These are phyloP conservation scores for Dactylonectria estremocensis DNA, from an alignment of 2,329 filamentous ascomycete genomes.

Conservation along the genomic window DNA sequence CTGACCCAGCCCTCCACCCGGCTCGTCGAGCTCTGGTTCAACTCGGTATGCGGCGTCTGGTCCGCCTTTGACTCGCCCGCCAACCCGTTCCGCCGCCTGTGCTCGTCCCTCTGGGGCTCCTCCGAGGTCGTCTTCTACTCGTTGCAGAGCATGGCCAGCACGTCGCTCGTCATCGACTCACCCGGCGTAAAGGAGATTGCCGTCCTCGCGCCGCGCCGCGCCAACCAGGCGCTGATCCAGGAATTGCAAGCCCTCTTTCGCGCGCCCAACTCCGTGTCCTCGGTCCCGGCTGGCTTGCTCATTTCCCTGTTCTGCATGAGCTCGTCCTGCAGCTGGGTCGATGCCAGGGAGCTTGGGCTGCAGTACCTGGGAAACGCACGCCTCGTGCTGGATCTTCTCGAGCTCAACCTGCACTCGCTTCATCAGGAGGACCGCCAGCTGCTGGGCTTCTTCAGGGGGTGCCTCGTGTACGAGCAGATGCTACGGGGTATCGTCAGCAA, in stretches of 20 bases:
- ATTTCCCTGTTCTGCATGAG: slow-evolving; percentile 40
- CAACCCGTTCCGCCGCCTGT: slow-evolving; percentile 38
- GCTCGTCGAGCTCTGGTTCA: slow-evolving; percentile 41
- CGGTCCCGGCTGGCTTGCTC: slow-evolving; percentile 33
- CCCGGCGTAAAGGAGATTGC: slow-evolving; percentile 38
- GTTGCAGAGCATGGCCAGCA: slow-evolving; percentile 41
- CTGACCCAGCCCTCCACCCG: slow-evolving; percentile 38
- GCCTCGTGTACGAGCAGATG: slow-evolving; percentile 39
- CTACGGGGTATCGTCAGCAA: slow-evolving; percentile 40
- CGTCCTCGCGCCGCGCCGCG: slow-evolving; percentile 30
- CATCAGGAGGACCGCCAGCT: slow-evolving; percentile 33
- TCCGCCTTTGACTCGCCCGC: slow-evolving; percentile 41
- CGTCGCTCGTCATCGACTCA: slow-evolving; percentile 30
- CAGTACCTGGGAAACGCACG: slow-evolving; percentile 41
- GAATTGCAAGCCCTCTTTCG: slow-evolving; percentile 34
- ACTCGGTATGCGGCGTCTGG: slow-evolving; percentile 42
- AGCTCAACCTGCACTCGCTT: slow-evolving; percentile 33
- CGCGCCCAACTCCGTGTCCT: slow-evolving; percentile 32
- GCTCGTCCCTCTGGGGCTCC: slow-evolving; percentile 35
- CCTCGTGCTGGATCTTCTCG: slow-evolving; percentile 34
- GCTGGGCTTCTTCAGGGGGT: slow-evolving; percentile 40
- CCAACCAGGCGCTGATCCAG: slow-evolving; percentile 39
- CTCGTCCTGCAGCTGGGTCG: slow-evolving; percentile 42
- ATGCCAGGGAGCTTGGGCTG: slow-evolving; percentile 38
- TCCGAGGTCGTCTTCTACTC: slow-evolving; percentile 38